phyloP scores from a whole-genome alignment of 495 filamentous ascomycete species.

The Aspergillus olivimuriae region DNA sequence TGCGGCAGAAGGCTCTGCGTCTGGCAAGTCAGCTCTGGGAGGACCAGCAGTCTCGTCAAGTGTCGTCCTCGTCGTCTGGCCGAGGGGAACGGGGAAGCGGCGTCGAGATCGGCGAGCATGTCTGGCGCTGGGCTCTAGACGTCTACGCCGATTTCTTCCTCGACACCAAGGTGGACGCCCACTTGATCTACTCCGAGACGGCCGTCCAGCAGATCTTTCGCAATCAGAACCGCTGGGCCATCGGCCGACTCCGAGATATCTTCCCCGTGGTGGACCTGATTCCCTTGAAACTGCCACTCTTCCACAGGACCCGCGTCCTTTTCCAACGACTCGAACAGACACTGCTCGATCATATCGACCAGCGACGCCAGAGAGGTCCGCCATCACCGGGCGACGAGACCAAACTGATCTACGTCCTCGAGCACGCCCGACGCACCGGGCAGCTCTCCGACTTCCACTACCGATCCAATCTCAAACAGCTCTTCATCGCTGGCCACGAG shows the following conservation, averaged over 20 bases:
- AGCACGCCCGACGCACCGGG: neutral
- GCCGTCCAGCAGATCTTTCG: neutral
- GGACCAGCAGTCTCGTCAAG: neutral
- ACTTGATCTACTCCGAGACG: neutral
- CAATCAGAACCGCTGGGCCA: neutral
- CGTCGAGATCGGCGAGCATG: neutral
- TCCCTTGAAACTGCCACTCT: neutral
- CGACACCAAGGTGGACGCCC: neutral
- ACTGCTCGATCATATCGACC: neutral
- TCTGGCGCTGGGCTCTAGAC: neutral
- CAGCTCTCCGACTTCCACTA: neutral
- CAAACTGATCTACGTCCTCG: neutral
- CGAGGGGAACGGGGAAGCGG: too few species aligned
- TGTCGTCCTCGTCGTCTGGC: neutral
- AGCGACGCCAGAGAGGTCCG: neutral
- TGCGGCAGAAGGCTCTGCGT: neutral
- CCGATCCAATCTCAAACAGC: neutral
- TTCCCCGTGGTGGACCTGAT: neutral
- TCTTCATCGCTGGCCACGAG: neutral
- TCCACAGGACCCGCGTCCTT: neutral
- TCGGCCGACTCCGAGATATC: neutral
- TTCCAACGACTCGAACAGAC: neutral
- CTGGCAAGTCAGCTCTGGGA: neutral
- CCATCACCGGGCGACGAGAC: neutral
- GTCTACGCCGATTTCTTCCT: neutral